Conservation (phyloP, 805 yeast genomes). For the Kodamaea lidongshanica region DNA sequence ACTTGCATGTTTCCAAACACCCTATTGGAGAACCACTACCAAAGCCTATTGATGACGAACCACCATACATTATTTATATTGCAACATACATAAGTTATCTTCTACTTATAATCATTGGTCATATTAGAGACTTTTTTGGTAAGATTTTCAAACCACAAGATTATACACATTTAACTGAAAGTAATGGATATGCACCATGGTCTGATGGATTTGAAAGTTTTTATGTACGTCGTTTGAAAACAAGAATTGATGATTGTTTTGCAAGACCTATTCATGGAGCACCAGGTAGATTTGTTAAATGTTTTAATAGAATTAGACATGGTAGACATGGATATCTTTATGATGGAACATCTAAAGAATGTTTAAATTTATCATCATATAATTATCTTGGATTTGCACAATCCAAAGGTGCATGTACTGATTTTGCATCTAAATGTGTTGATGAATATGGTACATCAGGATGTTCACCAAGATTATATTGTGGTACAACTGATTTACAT, state of each 20-base stretch:
- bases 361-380: conserved; percentile 83
- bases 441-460: conserved; percentile 70
- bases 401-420: conserved; percentile 87
- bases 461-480: conserved; percentile 67
- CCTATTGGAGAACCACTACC: conserved; percentile 54
- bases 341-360: conserved; percentile 69
- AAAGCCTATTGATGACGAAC: conserved; percentile 71
- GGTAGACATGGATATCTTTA: conserved; percentile 64
- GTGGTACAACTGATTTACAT: conserved; percentile 77
- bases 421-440: conserved; percentile 57
- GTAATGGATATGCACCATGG: conserved; percentile 94
- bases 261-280: conserved; percentile 96
- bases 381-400: conserved; percentile 97
- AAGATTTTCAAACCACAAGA: conserved; percentile 60
- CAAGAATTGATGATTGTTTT: conserved; percentile 89
- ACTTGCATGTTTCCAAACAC: conserved; percentile 56
- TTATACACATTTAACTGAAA: conserved; percentile 62
- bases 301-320: conserved; percentile 70
- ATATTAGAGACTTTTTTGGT: conserved; percentile 83
- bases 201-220: conserved; percentile 89
- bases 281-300: conserved; percentile 85
- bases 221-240: conserved; percentile 86
- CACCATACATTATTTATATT: conserved; percentile 73
- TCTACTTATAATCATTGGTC: conserved; percentile 81
- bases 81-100: conserved; percentile 83